Evolutionary conservation across 345 rosid species (phyloP).

Genomic region (Populus deltoides): DNA sequence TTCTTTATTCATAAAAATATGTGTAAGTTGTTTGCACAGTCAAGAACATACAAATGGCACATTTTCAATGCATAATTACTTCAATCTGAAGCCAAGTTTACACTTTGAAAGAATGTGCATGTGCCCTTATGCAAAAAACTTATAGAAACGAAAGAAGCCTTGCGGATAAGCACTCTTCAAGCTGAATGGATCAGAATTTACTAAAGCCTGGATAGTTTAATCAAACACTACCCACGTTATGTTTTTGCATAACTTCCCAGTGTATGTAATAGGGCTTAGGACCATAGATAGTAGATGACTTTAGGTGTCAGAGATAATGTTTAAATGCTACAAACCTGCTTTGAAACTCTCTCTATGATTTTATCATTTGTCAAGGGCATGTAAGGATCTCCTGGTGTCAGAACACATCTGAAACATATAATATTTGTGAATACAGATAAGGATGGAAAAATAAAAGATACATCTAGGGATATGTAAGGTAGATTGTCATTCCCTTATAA

Average conservation of each 20-base stretch:
- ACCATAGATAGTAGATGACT: neutral
- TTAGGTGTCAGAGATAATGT: neutral
- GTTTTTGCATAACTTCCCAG: neutral
- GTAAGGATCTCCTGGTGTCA: conserved; percentile 95
- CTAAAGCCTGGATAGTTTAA: neutral
- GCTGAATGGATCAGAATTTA: neutral
- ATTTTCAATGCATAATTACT: neutral
- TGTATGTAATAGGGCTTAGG: neutral
- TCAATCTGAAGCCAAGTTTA: neutral
- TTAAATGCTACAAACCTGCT: conserved; percentile 56
- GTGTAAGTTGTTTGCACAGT: neutral
- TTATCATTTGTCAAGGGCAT: conserved; percentile 82
- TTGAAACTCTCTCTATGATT: conserved; percentile 76
- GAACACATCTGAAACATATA: conserved; percentile 62
- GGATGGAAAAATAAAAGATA: neutral
- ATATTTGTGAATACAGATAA: neutral
- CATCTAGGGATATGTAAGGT: too few relatives aligned
- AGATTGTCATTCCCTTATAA: neutral
- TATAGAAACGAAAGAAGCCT: neutral
- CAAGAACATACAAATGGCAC: neutral
- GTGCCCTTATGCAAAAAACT: neutral
- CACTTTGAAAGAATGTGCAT: neutral
- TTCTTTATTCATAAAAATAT: neutral
- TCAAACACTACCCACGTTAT: neutral
- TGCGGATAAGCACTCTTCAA: too few relatives aligned